Percentiles rank a stretch among this genome's conserved stretches.
These are phyloP conservation scores for Mitragyna speciosa DNA, from an alignment of 257 asterid genomes.

Conservation along the genomic window DNA sequence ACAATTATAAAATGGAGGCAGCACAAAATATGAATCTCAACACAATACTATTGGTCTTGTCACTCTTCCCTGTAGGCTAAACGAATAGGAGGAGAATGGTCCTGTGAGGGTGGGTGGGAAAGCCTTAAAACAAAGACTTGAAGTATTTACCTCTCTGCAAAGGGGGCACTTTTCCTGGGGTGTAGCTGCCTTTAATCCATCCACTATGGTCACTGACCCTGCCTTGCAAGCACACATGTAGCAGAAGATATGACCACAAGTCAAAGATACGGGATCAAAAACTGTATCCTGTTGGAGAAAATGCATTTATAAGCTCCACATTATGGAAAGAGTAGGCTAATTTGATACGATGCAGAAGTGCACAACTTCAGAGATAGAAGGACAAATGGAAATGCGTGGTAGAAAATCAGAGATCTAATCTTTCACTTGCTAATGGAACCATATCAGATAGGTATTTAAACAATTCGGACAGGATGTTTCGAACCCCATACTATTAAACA, in stretches of 20 bases:
- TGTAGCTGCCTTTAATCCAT: constrained; percentile 62
- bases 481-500: not conserved
- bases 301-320: constrained; percentile 1
- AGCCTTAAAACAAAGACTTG: not conserved
- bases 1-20: not conserved
- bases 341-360: not conserved
- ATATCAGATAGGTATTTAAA: not conserved
- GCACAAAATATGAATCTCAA: not conserved
- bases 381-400: not conserved
- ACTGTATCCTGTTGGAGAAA: constrained; percentile 63
- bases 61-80: not conserved
- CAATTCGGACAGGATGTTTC: not conserved
- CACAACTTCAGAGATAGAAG: not conserved
- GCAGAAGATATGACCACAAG: constrained; percentile 90
- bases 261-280: constrained; percentile 81
- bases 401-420: not conserved
- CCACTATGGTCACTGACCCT: constrained; percentile 83
- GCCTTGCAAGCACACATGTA: constrained; percentile 92
- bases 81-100: not conserved
- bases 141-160: constrained; percentile 74
- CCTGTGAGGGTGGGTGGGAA: not conserved
- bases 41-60: not conserved
- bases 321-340: not conserved
- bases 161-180: constrained; percentile 65
- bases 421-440: not conserved